Evolutionary conservation across 768 basidiomycete genomes (phyloP).

Genomic region (Boletus subparvulus): DNA sequence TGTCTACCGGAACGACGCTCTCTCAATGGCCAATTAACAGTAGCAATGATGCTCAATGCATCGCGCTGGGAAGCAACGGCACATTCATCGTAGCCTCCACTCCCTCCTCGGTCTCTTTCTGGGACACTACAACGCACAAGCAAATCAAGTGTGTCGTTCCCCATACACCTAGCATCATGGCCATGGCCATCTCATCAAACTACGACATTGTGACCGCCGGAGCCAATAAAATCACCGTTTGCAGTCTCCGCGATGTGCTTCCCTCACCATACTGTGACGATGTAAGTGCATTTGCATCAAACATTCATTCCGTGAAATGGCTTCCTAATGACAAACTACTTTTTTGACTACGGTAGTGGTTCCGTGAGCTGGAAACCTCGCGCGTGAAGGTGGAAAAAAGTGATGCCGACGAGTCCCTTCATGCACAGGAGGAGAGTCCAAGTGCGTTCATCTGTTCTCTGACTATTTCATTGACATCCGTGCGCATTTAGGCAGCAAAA

Average conservation of each 20-base stretch:
- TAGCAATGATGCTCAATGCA: background rate
- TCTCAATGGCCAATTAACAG: background rate
- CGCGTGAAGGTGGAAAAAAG: too few species aligned
- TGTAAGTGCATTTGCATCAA: background rate
- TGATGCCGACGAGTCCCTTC: too few species aligned
- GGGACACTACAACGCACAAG: background rate
- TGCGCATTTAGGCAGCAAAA: too few species aligned
- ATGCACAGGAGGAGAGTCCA: background rate
- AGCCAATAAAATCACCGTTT: background rate
- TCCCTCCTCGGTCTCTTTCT: slow-evolving; percentile 2
- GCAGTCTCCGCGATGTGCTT: background rate
- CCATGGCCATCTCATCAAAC: slow-evolving; percentile 1
- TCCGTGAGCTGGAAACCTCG: too few species aligned
- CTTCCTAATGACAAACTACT: too few species aligned
- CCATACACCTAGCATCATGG: background rate
- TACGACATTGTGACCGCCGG: background rate
- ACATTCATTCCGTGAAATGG: too few species aligned
- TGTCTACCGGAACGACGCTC: background rate
- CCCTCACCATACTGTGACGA: background rate
- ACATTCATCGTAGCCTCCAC: background rate
- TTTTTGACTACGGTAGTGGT: too few species aligned
- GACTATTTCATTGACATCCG: background rate
- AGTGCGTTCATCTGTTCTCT: background rate
- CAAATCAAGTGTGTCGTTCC: background rate
- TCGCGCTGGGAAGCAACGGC: background rate